Base-by-base conservation (phyloP, 176 grass and related monocot genomes). In the Triticum timopheevii region DNA sequence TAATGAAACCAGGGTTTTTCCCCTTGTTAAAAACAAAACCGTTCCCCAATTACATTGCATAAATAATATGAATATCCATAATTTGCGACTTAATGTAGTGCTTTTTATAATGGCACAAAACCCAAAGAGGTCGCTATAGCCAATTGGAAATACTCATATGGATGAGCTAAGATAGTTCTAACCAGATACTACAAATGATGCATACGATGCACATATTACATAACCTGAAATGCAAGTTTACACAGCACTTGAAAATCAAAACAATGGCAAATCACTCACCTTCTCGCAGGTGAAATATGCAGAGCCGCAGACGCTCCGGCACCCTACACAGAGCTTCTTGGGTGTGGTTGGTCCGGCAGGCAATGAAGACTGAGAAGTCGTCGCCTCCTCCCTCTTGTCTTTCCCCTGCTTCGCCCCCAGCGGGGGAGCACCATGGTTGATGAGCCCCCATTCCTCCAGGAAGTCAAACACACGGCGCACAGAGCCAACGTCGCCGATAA, bases 361-460 rank as follows among this genome's bases (percentile, higher is more conserved):
- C 34, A 84, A 73, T 2, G 68, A 75, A 13, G 45, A 1, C 35
- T 84, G 89, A 1, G 71, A 34, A 6, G 27, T 27, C 2, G 27
- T 47, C 4, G 22, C 45, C 30, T 88, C 86, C 64, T 95, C 93
- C 83, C 79, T 90, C 85, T 82, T 92, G 61, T 91, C 94, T 80
- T 62, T 85, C 13, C 74, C 92, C 8, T 69, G 90, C 61, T 83
- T 93, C 10, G 52, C 75, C 28, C 90, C 92, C 24, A 65, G 65
- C 7, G 82, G 80, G 0, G 80, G 80, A 9, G 93, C 89, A 39
- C 94, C 88, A 8, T 99, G 93, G 77, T 99, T 99, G 79, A 99
- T 96, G 71, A 99, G 86, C 4, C 97, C 97, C 97, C 97, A 99
- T 49, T 99, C 94, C 80, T 99, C 94, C 4, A 96, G 90, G 88